phyloP scores from a whole-genome alignment of 2,329 filamentous ascomycete genomes.

The Verticillium albo-atrum region DNA sequence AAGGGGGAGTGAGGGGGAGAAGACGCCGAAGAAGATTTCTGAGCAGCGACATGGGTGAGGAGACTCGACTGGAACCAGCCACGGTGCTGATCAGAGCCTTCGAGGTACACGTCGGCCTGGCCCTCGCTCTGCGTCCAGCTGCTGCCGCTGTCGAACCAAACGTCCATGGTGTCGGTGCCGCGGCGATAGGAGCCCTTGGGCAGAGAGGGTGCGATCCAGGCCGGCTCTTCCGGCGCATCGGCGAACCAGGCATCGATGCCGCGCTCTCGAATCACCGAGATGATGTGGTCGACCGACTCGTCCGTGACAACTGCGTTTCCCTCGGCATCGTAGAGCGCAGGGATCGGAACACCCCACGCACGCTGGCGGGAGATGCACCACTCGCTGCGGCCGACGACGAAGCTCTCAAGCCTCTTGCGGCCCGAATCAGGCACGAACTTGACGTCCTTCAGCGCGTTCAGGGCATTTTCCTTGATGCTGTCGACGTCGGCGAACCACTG shows the following conservation, averaged over 20 bases:
- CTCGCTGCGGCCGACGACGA: slow-evolving; percentile 81
- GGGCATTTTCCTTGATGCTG: slow-evolving; percentile 69
- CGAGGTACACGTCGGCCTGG: slow-evolving; percentile 81
- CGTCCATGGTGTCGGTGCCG: slow-evolving; percentile 95
- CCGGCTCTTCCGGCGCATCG: slow-evolving; percentile 67
- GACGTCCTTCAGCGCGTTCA: slow-evolving; percentile 66
- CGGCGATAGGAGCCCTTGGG: slow-evolving; percentile 58
- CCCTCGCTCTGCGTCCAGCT: slow-evolving; percentile 67
- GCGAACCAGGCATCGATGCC: slow-evolving; percentile 96
- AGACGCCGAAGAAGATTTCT: slow-evolving; percentile 20
- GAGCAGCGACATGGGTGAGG: slow-evolving; percentile 73
- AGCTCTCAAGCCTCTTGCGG: slow-evolving; percentile 72
- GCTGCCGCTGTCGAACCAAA: slow-evolving; percentile 98
- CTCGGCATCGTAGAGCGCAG: slow-evolving; percentile 72
- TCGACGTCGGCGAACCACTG: slow-evolving; percentile 97
- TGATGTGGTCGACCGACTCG: slow-evolving; percentile 79
- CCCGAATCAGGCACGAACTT: slow-evolving; percentile 75
- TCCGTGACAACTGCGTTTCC: slow-evolving; percentile 75
- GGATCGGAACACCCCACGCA: slow-evolving; percentile 95
- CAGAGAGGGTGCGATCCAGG: slow-evolving; percentile 70
- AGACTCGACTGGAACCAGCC: slow-evolving; percentile 98
- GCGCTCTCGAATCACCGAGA: slow-evolving; percentile 68
- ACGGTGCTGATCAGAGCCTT: slow-evolving; percentile 92
- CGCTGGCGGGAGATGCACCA: slow-evolving; percentile 98
- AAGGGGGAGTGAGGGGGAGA: slow-evolving; percentile 58